These are phyloP conservation scores for Saccharomyces kudriavzevii DNA, from an alignment of 805 yeast species.

Conservation along the genomic window DNA sequence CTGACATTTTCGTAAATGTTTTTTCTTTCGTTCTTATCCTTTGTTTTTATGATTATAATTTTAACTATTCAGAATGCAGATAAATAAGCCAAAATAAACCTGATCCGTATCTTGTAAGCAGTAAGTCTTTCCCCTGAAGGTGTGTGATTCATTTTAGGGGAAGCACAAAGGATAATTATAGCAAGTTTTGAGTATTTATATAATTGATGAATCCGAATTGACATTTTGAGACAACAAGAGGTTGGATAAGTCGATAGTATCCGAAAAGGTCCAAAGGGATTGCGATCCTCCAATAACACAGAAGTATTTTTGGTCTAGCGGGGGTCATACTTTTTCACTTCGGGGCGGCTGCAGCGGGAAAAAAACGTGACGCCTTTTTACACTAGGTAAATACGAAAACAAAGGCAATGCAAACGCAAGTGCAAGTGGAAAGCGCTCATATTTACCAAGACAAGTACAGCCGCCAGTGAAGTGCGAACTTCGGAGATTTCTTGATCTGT, in stretches of 20 bases:
- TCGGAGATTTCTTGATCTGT: not conserved
- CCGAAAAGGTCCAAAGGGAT: not conserved
- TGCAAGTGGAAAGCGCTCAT: not conserved
- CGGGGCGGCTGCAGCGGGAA: not conserved
- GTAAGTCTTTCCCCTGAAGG: not conserved
- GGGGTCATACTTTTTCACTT: not conserved
- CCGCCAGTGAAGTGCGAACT: not conserved
- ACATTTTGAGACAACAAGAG: not conserved
- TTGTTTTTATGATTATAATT: not conserved
- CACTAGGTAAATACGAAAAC: not conserved
- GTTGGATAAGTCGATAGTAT: not conserved
- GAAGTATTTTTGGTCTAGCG: not conserved
- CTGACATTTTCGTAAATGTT: not conserved
- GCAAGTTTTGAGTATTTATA: not conserved
- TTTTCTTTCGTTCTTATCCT: not conserved
- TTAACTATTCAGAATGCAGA: not conserved
- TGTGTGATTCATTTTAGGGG: not conserved
- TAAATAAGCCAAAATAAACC: not conserved
- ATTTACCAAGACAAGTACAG: not conserved
- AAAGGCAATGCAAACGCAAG: not conserved
- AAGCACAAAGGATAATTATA: not conserved
- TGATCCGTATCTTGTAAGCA: not conserved
- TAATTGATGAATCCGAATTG: not conserved
- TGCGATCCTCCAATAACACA: not conserved
- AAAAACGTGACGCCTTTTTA: not conserved